Percentiles rank a stretch among this genome's conserved stretches.
Conservation (phyloP, 768 basidiomycete species). For the Suillus discolor region DNA sequence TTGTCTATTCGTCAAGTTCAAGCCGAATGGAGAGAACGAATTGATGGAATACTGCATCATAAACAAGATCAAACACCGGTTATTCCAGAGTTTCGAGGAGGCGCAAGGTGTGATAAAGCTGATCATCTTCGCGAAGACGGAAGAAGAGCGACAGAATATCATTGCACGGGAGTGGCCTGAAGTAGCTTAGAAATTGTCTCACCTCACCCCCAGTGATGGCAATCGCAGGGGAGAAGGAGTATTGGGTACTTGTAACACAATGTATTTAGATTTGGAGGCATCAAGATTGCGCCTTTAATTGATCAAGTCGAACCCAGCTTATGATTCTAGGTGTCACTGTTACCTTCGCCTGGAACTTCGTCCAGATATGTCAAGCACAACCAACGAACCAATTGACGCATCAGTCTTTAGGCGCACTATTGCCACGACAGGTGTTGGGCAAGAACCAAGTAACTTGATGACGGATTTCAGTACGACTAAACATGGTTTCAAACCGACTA, state of each 20-base stretch:
- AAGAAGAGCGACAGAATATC: conserved; percentile 30
- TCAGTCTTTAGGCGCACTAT: not conserved
- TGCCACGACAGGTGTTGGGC: too few relatives aligned
- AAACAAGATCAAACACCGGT: conserved; percentile 76
- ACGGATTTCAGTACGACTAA: not conserved
- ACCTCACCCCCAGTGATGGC: not conserved
- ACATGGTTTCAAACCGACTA: not conserved
- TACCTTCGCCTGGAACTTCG: not conserved
- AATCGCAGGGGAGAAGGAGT: not conserved
- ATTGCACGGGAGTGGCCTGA: conserved; percentile 7
- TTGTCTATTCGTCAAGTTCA: conserved; percentile 91
- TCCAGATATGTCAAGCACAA: not conserved
- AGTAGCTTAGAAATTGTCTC: conserved; percentile 1
- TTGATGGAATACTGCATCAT: conserved; percentile 80
- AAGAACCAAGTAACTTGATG: not conserved
- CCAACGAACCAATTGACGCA: not conserved
- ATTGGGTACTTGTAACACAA: not conserved
- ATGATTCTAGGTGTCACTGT: not conserved
- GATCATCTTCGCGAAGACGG: conserved; percentile 73
- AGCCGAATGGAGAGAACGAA: conserved; percentile 80
- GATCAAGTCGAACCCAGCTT: not conserved
- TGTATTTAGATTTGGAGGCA: not conserved
- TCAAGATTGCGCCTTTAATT: not conserved
- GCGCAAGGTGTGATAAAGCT: conserved; percentile 62
- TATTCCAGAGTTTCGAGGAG: conserved; percentile 72